Percentiles rank a stretch among this genome's conserved stretches.
Conservation (phyloP, 805 yeast genomes). For the Candida koratica region DNA sequence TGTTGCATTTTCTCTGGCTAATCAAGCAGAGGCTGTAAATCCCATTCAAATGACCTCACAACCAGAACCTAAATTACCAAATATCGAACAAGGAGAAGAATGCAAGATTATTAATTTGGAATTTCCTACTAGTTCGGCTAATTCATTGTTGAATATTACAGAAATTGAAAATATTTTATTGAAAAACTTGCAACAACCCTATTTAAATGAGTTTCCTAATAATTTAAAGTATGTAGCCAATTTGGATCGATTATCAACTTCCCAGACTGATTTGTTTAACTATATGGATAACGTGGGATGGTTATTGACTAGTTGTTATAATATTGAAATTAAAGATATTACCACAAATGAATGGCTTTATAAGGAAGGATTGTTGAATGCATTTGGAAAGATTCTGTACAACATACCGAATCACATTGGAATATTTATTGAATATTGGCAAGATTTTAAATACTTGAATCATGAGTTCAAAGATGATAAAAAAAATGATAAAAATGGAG, state of each 20-base stretch:
- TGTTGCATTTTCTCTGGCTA: constrained; percentile 37
- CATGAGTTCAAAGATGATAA: constrained; percentile 16
- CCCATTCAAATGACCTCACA: neutral
- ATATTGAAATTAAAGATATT: constrained; percentile 17
- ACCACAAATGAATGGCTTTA: constrained; percentile 18
- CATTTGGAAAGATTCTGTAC: constrained; percentile 26
- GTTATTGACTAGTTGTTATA: constrained; percentile 24
- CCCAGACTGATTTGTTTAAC: constrained; percentile 28
- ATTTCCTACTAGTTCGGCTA: constrained; percentile 13
- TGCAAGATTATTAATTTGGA: constrained; percentile 15
- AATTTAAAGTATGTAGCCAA: constrained; percentile 36
- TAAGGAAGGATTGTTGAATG: constrained; percentile 20
- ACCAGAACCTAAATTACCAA: constrained; percentile 2
- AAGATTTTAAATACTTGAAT: constrained; percentile 26
- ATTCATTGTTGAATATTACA: constrained; percentile 19
- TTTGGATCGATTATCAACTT: constrained; percentile 31
- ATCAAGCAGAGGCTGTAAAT: constrained; percentile 15
- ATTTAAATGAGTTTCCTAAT: constrained; percentile 29
- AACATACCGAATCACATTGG: constrained; percentile 32
- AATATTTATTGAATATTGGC: constrained; percentile 34
- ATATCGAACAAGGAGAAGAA: constrained; percentile 11
- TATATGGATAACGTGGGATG: constrained; percentile 30
- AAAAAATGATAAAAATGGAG: constrained; percentile 14
- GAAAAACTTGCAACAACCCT: constrained; percentile 19
- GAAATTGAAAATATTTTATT: constrained; percentile 26